Conservation (phyloP, 257 asterid genomes). For the Gentiana macrophylla region DNA sequence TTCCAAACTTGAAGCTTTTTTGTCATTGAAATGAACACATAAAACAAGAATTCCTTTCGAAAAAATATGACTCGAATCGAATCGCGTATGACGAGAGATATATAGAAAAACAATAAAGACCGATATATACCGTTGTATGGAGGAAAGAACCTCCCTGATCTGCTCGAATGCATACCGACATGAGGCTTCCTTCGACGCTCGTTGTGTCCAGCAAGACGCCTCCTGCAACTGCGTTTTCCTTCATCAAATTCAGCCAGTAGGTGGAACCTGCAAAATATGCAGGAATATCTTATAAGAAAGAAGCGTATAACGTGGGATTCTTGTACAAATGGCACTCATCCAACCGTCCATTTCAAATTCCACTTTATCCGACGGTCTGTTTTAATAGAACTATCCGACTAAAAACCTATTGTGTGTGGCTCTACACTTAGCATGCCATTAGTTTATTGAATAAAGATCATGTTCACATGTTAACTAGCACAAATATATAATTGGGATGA, state of each 20-base stretch:
- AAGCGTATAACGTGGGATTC: too few relatives aligned
- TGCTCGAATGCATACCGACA: constrained; percentile 14
- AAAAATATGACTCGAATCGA: too few relatives aligned
- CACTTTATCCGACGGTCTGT: too few relatives aligned
- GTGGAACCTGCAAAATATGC: constrained; percentile 24
- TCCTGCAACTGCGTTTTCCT: constrained; percentile 42
- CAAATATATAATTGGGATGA: too few relatives aligned
- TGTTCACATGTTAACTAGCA: too few relatives aligned
- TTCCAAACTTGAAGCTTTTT: too few relatives aligned
- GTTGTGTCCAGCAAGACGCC: constrained; percentile 42
- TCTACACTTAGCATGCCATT: too few relatives aligned
- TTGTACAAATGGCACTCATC: constrained; percentile 3
- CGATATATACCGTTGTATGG: constrained; percentile 12
- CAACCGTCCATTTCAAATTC: constrained; percentile 21
- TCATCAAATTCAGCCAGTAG: constrained; percentile 39
- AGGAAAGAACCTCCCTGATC: constrained; percentile 13
- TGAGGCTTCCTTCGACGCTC: constrained; percentile 38
- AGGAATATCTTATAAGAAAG: not conserved
- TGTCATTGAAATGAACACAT: too few relatives aligned
- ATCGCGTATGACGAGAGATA: not conserved
- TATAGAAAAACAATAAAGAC: not conserved
- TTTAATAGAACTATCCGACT: too few relatives aligned
- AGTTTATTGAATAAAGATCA: too few relatives aligned
- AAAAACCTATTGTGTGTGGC: too few relatives aligned
- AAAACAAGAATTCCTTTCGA: too few relatives aligned